Evolutionary conservation across 2,329 filamentous ascomycete genomes (phyloP).

Genomic region (Fonsecaea pugnacius): DNA sequence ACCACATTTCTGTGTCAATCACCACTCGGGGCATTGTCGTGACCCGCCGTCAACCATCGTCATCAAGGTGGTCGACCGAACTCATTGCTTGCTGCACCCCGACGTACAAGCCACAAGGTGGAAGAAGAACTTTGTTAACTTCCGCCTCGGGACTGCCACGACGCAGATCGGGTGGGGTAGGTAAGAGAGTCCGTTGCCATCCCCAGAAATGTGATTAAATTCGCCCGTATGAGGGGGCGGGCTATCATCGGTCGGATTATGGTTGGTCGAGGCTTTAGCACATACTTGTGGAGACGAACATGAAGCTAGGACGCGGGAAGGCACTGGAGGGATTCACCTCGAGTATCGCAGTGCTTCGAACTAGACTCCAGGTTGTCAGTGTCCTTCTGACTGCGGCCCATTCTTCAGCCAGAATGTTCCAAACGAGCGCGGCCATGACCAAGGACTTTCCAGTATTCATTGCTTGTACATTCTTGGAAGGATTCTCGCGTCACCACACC

Average conservation of each 20-base stretch:
- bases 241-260: conserved; percentile 9
- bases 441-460: no score
- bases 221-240: conserved; percentile 6
- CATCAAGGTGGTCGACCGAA: background rate
- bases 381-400: no score
- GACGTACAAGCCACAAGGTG: background rate
- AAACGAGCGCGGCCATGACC: no score
- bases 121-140: background rate
- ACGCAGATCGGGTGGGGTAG: conserved; percentile 3
- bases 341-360: no score
- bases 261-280: background rate
- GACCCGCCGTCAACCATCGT: background rate
- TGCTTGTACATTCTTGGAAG: no score
- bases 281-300: no score
- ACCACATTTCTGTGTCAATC: background rate
- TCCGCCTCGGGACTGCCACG: background rate
- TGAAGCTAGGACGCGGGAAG: no score
- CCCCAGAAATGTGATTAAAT: background rate
- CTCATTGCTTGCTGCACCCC: background rate
- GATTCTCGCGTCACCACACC: no score
- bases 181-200: background rate
- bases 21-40: background rate
- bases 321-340: no score
- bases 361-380: no score
- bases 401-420: no score